Percentiles rank a stretch among this genome's conserved stretches.
phyloP scores from a whole-genome alignment of 1,284 basidiomycete species.

The Lignosus rhinocerotis region DNA sequence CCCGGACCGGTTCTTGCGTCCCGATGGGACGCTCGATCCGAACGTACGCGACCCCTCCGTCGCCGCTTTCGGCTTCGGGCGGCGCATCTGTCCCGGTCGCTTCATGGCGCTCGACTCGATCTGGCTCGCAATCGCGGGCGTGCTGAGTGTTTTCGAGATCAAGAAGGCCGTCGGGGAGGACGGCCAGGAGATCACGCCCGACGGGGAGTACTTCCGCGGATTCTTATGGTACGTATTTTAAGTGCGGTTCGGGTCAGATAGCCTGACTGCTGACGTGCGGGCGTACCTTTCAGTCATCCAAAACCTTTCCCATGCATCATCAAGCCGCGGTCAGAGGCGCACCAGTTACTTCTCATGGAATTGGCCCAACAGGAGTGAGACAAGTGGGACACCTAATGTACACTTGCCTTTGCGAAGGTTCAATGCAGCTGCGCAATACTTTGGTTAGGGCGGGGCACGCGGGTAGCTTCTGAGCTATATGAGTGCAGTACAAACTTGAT shows the following conservation, averaged over 20 bases:
- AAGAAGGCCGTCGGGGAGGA: conserved; percentile 17
- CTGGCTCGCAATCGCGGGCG: conserved; percentile 19
- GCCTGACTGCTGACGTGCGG: no score
- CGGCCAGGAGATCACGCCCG: conserved; percentile 21
- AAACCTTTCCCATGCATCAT: conserved; percentile 24
- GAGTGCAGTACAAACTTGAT: no score
- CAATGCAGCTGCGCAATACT: no score
- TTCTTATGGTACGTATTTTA: conserved; percentile 17
- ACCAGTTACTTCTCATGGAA: conserved; percentile 17
- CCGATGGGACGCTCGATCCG: conserved; percentile 18
- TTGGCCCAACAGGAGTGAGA: conserved; percentile 4
- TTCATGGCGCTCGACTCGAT: conserved; percentile 23
- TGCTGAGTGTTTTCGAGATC: conserved; percentile 22
- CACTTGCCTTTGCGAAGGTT: neutral
- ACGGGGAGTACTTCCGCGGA: conserved; percentile 19
- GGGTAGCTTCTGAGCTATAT: no score
- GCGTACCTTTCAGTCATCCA: conserved; percentile 17
- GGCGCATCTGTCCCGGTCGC: conserved; percentile 27
- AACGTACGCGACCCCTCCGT: conserved; percentile 25
- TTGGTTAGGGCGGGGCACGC: no score
- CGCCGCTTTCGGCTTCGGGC: conserved; percentile 26
- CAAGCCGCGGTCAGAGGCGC: conserved; percentile 22
- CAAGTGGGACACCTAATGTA: neutral
- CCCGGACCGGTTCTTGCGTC: conserved; percentile 28
- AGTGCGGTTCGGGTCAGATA: neutral